Evolutionary conservation across 179 eudicot species (phyloP), one percentile per base, ranked within the genome.

Genomic region (Gypsophila paniculata): DNA sequence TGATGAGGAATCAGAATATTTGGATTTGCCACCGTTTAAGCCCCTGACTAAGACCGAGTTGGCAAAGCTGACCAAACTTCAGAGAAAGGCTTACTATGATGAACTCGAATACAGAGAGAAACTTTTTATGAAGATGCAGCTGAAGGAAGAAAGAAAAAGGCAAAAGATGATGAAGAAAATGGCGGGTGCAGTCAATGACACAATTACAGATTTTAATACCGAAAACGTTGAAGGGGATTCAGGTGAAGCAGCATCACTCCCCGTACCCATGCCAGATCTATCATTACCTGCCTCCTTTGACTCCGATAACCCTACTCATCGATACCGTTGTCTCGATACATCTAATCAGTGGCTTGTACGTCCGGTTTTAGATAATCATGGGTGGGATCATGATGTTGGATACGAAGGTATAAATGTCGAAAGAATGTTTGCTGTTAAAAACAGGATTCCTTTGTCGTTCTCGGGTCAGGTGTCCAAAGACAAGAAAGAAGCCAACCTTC

Each of bases 341-440:
- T 75, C 90, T 68, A 90, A 85, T 76, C 97, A 89, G 66, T 92
- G 97, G 97, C 89, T 88, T 70, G 89, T 92, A 62, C 84, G 97
- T 70, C 96, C 99, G 38, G 93, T 88, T 61, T 82, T 88, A 19
- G 99, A 95, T 71, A 81, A 82, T 72, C 91, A 92, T 82, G 95
- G 97, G 29, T 95, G 99, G 99, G 99, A 95, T 79, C 97, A 92
- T 69, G 99, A 95, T 69, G 86, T 92, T 68, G 99, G 99, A 22
- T 95, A 92, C 69, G 99, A 95, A 79, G 97, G 95, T 58, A 80
- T 95, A 39, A 92, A 85, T 59, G 84, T 86, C 6, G 99, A 95
- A 77, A 86, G 84, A 66, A 67, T 87, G 75, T 89, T 95, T 79
- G 93, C 75, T 67, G 86, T 92, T 4, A 86, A 84, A 77, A 82